Conservation (phyloP, 192 early-diverging fungal genomes). For the Lunasporangiospora selenospora region DNA sequence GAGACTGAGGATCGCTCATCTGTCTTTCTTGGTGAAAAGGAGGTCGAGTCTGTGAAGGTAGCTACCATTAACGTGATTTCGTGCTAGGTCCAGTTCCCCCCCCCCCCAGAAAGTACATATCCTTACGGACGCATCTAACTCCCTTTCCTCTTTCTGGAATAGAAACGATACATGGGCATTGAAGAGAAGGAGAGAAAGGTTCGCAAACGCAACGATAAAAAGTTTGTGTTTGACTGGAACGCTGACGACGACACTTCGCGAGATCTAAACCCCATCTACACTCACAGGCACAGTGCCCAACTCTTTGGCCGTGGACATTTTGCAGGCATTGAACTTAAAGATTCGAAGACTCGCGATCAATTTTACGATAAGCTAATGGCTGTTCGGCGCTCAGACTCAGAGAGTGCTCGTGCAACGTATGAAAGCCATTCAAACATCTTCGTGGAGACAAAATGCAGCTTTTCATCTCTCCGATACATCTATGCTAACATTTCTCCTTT, state of each 20-base stretch:
- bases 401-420: constrained; percentile 65
- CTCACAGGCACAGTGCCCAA: constrained; percentile 67
- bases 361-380: constrained; percentile 77
- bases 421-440: too few relatives aligned
- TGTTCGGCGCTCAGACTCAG: constrained; percentile 61
- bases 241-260: constrained; percentile 94
- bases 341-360: constrained; percentile 67
- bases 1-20: not conserved
- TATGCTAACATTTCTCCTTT: not conserved
- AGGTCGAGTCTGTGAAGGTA: constrained; percentile 43
- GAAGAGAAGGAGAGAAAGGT: constrained; percentile 77
- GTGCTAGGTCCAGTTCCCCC: too few relatives aligned
- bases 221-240: constrained; percentile 99
- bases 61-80: too few relatives aligned
- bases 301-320: constrained; percentile 91
- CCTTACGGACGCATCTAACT: not conserved
- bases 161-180: constrained; percentile 86
- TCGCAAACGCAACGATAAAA: constrained; percentile 89
- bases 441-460: not conserved
- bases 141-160: not conserved
- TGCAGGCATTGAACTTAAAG: constrained; percentile 85
- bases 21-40: constrained; percentile 33
- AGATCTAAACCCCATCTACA: constrained; percentile 92
- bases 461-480: not conserved
- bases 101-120: not conserved